A percentile compares a stretch with the other conserved stretches of the same genome.
Conservation (phyloP, 805 yeast species). For the Blastobotrys chiropterorum region DNA sequence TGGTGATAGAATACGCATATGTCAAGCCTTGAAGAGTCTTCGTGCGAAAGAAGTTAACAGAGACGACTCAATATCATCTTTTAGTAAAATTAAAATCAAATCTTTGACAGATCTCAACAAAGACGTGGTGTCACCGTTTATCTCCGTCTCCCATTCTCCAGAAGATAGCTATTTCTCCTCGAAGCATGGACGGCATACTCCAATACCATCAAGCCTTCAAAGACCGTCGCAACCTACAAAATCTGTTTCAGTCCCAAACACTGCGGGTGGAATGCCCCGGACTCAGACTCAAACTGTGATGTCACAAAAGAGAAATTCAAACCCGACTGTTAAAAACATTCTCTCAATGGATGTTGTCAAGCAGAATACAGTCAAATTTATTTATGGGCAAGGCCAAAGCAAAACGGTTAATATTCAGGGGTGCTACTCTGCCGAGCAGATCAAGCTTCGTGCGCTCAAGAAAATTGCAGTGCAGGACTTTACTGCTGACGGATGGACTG, state of each 20-base stretch:
- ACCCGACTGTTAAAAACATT: slow-evolving; percentile 24
- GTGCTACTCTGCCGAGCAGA: slow-evolving; percentile 73
- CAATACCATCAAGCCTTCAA: not conserved
- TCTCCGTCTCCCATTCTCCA: slow-evolving; percentile 6
- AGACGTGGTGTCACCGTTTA: slow-evolving; percentile 18
- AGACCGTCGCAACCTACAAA: not conserved
- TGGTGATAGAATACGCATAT: slow-evolving; percentile 75
- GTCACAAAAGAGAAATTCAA: slow-evolving; percentile 7
- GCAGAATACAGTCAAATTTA: slow-evolving; percentile 51
- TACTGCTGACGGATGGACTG: slow-evolving; percentile 23
- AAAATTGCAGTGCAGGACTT: slow-evolving; percentile 31
- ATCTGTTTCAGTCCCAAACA: not conserved
- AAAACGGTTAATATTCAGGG: slow-evolving; percentile 67
- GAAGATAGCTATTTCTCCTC: slow-evolving; percentile 10
- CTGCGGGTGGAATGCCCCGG: not conserved
- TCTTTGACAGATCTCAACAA: slow-evolving; percentile 15
- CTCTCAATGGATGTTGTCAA: slow-evolving; percentile 33
- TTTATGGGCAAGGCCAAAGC: slow-evolving; percentile 66
- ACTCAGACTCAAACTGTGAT: slow-evolving; percentile 15
- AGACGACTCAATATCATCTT: not conserved
- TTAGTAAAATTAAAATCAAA: slow-evolving; percentile 1
- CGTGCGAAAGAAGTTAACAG: slow-evolving; percentile 20
- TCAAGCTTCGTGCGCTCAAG: slow-evolving; percentile 62
- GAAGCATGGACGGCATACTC: not conserved
- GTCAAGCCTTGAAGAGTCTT: slow-evolving; percentile 48